These are phyloP conservation scores for Paraphaeosphaeria sporulosa DNA, from an alignment of 2,329 filamentous ascomycete genomes.

Conservation along the genomic window DNA sequence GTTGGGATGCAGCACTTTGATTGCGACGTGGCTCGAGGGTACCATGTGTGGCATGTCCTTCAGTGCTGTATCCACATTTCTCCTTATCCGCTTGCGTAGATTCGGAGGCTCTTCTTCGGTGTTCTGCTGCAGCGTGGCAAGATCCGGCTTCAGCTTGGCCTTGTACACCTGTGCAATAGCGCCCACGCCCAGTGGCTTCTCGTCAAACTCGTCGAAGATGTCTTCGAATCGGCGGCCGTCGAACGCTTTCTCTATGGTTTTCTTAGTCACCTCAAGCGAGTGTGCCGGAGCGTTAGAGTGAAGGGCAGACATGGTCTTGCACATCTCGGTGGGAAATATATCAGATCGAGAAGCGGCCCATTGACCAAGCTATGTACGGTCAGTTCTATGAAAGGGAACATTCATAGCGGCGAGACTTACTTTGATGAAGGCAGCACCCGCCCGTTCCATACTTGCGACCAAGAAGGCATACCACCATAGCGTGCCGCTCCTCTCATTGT, in stretches of 20 bases:
- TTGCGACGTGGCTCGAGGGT: slow-evolving; percentile 89
- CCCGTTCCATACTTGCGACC: slow-evolving; percentile 87
- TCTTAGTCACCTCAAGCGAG: slow-evolving; percentile 79
- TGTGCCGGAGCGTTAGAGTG: slow-evolving; percentile 96
- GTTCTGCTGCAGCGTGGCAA: slow-evolving; percentile 69
- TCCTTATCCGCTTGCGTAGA: slow-evolving; percentile 73
- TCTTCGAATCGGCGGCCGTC: slow-evolving; percentile 80
- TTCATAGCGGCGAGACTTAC: slow-evolving; percentile 54
- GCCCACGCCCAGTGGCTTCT: slow-evolving; percentile 87
- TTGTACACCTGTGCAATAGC: slow-evolving; percentile 98
- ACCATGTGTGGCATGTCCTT: slow-evolving; percentile 87
- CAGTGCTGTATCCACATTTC: slow-evolving; percentile 83
- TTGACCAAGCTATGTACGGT: slow-evolving; percentile 77
- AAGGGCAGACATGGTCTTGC: slow-evolving; percentile 89
- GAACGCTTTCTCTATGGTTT: slow-evolving; percentile 83
- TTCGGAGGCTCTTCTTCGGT: slow-evolving; percentile 64
- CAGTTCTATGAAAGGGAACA: slow-evolving; percentile 16
- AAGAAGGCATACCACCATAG: slow-evolving; percentile 95
- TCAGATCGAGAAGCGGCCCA: slow-evolving; percentile 97
- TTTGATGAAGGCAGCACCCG: slow-evolving; percentile 97
- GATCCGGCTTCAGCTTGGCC: slow-evolving; percentile 83
- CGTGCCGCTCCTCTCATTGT: slow-evolving; percentile 81
- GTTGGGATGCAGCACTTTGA: slow-evolving; percentile 93
- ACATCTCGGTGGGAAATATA: slow-evolving; percentile 94
- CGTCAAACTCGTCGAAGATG: slow-evolving; percentile 95